phyloP scores from a whole-genome alignment of 139 green algal genomes.

The Parachlorella kessleri region DNA sequence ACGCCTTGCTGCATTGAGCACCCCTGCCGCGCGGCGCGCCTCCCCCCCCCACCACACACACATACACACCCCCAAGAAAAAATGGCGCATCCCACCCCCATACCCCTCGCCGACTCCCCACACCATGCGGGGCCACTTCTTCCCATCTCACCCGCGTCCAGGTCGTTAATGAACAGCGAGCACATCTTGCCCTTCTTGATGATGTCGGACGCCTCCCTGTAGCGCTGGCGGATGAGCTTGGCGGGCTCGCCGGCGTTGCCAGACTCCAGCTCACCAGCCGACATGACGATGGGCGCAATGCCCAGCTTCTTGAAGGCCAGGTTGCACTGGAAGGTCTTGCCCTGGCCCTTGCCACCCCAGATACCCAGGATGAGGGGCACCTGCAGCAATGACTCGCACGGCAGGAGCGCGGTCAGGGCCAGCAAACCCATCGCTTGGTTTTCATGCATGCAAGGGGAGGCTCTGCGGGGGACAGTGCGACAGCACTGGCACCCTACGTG shows the following conservation, averaged over 20 bases:
- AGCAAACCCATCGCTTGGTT: no score
- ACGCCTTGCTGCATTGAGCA: no score
- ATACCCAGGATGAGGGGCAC: conserved; percentile 97
- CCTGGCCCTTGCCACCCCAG: conserved; percentile 99
- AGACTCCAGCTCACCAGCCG: conserved; percentile 96
- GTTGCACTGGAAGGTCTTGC: conserved; percentile 97
- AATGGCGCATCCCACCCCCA: no score
- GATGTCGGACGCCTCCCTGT: conserved; percentile 96
- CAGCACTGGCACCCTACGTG: no score
- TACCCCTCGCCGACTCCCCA: no score
- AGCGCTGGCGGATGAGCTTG: conserved; percentile 97
- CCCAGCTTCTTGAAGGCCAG: conserved; percentile 98
- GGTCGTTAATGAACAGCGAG: conserved; percentile 99
- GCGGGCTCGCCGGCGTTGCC: conserved; percentile 98
- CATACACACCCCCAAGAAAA: no score
- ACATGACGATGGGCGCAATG: conserved; percentile 98
- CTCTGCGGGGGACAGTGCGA: neutral
- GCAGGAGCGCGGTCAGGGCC: no score
- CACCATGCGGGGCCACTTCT: neutral
- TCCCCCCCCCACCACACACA: no score
- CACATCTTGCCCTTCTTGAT: conserved; percentile 99
- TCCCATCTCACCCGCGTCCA: conserved; percentile 88
- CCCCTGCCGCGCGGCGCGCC: no score
- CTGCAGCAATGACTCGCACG: no score
- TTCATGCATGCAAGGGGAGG: no score